These are phyloP conservation scores for Amanita exitialis DNA, from an alignment of 768 basidiomycete species.

Conservation along the genomic window DNA sequence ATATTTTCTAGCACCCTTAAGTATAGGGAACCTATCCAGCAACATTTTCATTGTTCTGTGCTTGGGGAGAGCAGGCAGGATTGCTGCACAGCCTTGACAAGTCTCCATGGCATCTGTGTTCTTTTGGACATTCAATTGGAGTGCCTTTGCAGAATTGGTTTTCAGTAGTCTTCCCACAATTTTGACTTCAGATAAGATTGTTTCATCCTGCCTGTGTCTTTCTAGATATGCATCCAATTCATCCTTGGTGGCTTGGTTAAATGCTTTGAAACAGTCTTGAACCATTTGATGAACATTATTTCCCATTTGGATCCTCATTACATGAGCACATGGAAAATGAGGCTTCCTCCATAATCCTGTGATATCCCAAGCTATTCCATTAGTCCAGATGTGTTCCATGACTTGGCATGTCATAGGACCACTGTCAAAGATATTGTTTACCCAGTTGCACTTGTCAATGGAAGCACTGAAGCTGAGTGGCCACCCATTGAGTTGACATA, in stretches of 20 bases:
- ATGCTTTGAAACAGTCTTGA: not conserved
- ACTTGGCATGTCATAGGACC: constrained; percentile 7
- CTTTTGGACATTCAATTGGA: not conserved
- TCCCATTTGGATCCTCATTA: not conserved
- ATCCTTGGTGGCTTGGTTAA: not conserved
- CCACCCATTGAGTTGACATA: not conserved
- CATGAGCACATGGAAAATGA: constrained; percentile 3
- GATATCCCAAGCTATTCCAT: not conserved
- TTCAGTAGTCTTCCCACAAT: not conserved
- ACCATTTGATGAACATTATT: not conserved
- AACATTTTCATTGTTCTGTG: not conserved
- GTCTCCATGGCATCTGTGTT: not conserved
- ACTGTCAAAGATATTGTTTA: constrained; percentile 9
- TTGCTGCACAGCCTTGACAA: not conserved
- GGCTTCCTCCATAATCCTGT: constrained; percentile 5
- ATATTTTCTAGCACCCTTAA: not conserved
- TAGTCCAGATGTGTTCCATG: constrained; percentile 6
- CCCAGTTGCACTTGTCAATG: constrained; percentile 1
- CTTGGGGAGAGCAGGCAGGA: not conserved
- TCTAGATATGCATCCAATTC: constrained; percentile 1
- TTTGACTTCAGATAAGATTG: not conserved
- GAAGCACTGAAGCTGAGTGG: not conserved
- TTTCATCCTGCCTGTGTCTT: not conserved
- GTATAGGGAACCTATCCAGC: not conserved
- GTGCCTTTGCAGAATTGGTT: not conserved